Base-by-base conservation (phyloP, 441 rosid genomes). In the Pelargonium citronellum region DNA sequence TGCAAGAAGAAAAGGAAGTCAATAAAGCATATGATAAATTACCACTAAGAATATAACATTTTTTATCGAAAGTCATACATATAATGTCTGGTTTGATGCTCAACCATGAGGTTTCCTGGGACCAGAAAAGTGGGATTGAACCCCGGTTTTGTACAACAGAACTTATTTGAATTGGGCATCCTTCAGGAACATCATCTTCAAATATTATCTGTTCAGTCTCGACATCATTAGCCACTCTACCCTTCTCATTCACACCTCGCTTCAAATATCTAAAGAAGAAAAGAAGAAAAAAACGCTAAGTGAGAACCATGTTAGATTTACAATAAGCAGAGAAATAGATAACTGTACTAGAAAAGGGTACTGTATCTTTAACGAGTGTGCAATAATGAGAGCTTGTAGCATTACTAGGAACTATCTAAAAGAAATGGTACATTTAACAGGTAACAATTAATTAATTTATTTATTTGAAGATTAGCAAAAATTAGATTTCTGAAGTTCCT, bases 151-250 rank as follows among this genome's bases (percentile, higher is more conserved):
- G 99, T 67, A 91, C 91, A 72, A 91, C 85, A 15, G 99, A 95
- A 81, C 86, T 91, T 79, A 96, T 87, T 80, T 89, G 91, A 82
- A 71, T 73, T 12, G 96, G 91, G 78, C 76, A 75, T 67, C 89
- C 93, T 74, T 84, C 91, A 64, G 89, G 89, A 72, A 86, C 62
- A 16, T 90, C 62, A 16, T 90, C 93, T 83, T 90, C 99, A 77
- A 85, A 90, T 70, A 96, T 90, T 79, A 96, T 87, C 81, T 96
- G 98, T 82, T 96, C 99, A 39, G 95, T 93, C 79, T 96, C 99
- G 53, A 96, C 99, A 78, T 96, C 99, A 80, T 96, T 96, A 74
- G 99, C 98, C 16, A 96, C 99, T 69, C 91, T 90, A 60, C 99
- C 99, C 79, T 83, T 86, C 78, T 91, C 96, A 80, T 92, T 93